phyloP scores from a whole-genome alignment of 192 early-diverging fungal genomes.

The Coemansia sp. region DNA sequence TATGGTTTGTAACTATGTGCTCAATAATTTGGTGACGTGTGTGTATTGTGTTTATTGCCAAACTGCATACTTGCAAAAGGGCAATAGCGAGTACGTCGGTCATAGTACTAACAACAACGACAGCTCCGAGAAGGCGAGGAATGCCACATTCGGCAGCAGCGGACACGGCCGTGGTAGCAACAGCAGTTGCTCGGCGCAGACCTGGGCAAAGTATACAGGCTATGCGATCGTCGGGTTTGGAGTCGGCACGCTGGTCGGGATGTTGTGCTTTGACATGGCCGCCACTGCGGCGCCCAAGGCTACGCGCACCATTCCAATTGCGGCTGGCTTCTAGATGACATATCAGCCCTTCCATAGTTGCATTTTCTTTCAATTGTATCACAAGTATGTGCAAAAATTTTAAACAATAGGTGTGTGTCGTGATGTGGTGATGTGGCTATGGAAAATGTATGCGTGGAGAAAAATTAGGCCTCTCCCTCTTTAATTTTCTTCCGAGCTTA shows the following conservation, averaged over 20 bases:
- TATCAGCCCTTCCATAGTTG: background rate
- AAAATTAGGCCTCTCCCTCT: background rate
- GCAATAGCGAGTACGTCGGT: slow-evolving; percentile 7
- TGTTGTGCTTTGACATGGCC: slow-evolving; percentile 50
- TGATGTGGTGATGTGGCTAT: background rate
- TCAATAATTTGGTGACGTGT: slow-evolving; percentile 4
- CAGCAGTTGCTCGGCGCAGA: slow-evolving; percentile 5
- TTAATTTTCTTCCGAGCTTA: background rate
- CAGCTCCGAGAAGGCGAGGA: slow-evolving; percentile 5
- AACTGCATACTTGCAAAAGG: background rate
- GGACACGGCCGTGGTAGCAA: background rate
- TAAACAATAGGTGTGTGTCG: background rate
- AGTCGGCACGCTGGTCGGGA: slow-evolving; percentile 47
- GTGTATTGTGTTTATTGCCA: slow-evolving; percentile 11
- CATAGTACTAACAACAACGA: background rate
- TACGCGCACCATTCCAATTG: slow-evolving; percentile 45
- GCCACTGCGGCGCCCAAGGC: slow-evolving; percentile 32
- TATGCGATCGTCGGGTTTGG: slow-evolving; percentile 53
- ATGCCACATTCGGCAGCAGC: background rate
- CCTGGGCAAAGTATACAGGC: slow-evolving; percentile 45
- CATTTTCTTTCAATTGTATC: background rate
- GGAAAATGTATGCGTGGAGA: background rate
- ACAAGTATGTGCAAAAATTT: background rate
- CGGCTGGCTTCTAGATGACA: slow-evolving; percentile 13
- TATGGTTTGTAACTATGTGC: slow-evolving; percentile 1